Evolutionary conservation across 345 rosid species (phyloP).

Genomic region (Salix udensis): DNA sequence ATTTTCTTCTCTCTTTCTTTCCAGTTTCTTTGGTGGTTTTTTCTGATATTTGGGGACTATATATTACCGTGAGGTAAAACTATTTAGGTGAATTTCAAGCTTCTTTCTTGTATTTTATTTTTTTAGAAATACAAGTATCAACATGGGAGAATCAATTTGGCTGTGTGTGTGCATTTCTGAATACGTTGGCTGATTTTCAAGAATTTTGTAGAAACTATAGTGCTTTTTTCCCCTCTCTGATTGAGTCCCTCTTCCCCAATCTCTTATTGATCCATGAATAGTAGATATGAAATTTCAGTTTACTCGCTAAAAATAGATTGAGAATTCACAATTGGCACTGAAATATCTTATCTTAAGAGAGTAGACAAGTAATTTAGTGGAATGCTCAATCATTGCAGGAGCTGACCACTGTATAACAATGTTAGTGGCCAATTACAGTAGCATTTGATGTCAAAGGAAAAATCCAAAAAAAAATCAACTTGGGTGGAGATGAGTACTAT

Average conservation of each 20-base stretch:
- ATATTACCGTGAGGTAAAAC: not conserved
- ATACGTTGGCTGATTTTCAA: not conserved
- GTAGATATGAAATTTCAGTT: not conserved
- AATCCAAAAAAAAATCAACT: not conserved
- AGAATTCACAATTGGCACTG: not conserved
- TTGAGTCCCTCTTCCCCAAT: not conserved
- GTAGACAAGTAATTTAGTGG: not conserved
- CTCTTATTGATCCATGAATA: not conserved
- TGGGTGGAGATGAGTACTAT: not conserved
- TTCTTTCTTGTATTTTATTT: not conserved
- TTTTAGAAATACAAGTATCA: not conserved
- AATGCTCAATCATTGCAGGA: conserved; percentile 4
- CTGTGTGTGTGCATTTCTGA: not conserved
- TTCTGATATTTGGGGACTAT: not conserved
- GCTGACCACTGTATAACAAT: not conserved
- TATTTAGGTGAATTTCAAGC: not conserved
- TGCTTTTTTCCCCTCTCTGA: too few species aligned
- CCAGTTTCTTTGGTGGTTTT: not conserved
- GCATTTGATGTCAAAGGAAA: conserved; percentile 5
- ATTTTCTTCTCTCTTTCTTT: not conserved
- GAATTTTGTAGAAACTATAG: not conserved
- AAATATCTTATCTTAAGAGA: not conserved
- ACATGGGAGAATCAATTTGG: not conserved
- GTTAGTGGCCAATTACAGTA: not conserved
- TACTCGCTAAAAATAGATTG: not conserved